phyloP scores from a whole-genome alignment of 495 filamentous ascomycete genomes.

The Usnea hakonensis region DNA sequence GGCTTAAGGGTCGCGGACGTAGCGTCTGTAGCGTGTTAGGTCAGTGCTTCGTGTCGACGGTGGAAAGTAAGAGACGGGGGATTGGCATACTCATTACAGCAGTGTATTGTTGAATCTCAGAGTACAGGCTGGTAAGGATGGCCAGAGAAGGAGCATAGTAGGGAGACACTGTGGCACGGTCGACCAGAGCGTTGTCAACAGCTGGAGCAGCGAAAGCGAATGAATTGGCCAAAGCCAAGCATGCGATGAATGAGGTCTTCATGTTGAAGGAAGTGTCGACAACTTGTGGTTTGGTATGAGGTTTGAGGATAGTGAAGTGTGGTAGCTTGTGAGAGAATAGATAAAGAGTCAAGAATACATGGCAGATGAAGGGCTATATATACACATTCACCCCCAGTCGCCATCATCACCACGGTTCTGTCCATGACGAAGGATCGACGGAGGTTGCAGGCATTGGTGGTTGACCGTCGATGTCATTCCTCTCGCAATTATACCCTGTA shows the following conservation, averaged over 20 bases:
- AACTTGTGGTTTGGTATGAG: neutral
- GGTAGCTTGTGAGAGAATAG: neutral
- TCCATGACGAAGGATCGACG: neutral
- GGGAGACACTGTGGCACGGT: neutral
- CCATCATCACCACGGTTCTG: neutral
- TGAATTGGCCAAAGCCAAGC: conserved; percentile 11
- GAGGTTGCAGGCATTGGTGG: neutral
- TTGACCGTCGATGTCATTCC: neutral
- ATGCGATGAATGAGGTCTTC: conserved; percentile 3
- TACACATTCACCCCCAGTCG: neutral
- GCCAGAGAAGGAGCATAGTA: conserved; percentile 9
- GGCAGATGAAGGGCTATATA: neutral
- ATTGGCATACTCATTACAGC: conserved; percentile 7
- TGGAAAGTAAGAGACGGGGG: neutral
- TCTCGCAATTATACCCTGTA: neutral
- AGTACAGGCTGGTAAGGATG: conserved; percentile 1
- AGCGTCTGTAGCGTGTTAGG: neutral
- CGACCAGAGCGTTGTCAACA: conserved; percentile 5
- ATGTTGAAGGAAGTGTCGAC: neutral
- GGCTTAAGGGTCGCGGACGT: conserved; percentile 3
- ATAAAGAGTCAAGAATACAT: neutral
- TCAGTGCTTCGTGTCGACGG: neutral
- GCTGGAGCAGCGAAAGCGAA: conserved; percentile 12
- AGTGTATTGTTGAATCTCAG: conserved; percentile 11
- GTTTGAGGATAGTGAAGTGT: neutral